These are phyloP conservation scores for Zygoascus sp. DNA, from an alignment of 1,139 yeast genomes.

Conservation along the genomic window DNA sequence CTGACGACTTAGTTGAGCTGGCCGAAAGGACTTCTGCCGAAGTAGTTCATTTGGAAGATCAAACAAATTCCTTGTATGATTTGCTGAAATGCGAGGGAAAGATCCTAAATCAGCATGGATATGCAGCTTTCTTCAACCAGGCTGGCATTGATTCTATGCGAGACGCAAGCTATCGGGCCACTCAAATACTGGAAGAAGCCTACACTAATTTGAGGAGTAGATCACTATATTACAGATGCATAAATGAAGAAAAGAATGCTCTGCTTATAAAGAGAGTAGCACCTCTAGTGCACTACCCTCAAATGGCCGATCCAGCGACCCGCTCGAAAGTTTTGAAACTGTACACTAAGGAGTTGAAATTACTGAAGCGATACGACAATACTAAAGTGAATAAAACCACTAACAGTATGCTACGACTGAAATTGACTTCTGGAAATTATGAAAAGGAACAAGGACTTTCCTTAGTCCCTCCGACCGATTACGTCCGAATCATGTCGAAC, in stretches of 20 bases:
- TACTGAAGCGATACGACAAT: not conserved
- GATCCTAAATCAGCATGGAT: constrained; percentile 3
- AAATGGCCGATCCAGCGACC: not conserved
- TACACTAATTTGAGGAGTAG: not conserved
- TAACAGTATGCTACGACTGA: not conserved
- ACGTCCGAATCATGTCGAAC: constrained; percentile 5
- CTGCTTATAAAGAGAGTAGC: not conserved
- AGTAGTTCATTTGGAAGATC: not conserved
- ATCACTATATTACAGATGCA: not conserved
- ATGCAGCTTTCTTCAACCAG: constrained; percentile 2
- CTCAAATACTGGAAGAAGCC: not conserved
- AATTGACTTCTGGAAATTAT: not conserved
- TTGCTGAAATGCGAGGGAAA: not conserved
- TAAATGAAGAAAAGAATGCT: not conserved
- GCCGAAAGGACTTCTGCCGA: not conserved
- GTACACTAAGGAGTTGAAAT: not conserved
- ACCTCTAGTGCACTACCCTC: constrained; percentile 1
- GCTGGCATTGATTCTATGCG: constrained; percentile 5
- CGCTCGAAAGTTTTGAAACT: not conserved
- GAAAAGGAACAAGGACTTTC: not conserved
- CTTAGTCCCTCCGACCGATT: constrained; percentile 5
- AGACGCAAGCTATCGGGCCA: not conserved
- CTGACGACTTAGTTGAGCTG: constrained; percentile 1
- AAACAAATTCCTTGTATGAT: not conserved
- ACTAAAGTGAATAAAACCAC: not conserved